A percentile compares a stretch with the other conserved stretches of the same genome.
These are phyloP conservation scores for Trypanosoma boissoni DNA, from an alignment of 208 protist genomes.

Conservation along the genomic window DNA sequence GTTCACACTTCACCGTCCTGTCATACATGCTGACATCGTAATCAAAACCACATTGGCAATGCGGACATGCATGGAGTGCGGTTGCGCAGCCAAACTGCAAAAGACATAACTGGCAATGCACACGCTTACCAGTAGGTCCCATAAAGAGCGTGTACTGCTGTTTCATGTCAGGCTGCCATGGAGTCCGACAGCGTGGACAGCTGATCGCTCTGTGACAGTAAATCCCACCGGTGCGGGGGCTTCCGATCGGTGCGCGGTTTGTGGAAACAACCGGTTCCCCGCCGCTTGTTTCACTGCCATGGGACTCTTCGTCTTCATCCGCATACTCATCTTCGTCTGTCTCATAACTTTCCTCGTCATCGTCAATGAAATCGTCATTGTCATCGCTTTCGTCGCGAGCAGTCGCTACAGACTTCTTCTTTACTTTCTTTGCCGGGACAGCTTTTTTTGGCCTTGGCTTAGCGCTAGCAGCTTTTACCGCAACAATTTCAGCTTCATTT, in stretches of 20 bases:
- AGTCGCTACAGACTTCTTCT: not conserved
- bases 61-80: slow-evolving; percentile 76
- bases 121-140: slow-evolving; percentile 70
- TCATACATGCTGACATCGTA: slow-evolving; percentile 85
- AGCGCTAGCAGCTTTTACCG: not conserved
- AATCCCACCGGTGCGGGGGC: slow-evolving; percentile 38
- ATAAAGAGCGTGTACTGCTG: slow-evolving; percentile 89
- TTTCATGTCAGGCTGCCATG: slow-evolving; percentile 67
- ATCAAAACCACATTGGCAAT: slow-evolving; percentile 66
- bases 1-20: slow-evolving; percentile 33
- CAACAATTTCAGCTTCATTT: no score
- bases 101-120: slow-evolving; percentile 86
- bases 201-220: slow-evolving; percentile 54
- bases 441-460: not conserved
- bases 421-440: slow-evolving; percentile 10
- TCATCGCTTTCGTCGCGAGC: not conserved
- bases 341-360: slow-evolving; percentile 20
- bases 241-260: slow-evolving; percentile 64
- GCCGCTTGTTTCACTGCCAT: slow-evolving; percentile 15
- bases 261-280: slow-evolving; percentile 54
- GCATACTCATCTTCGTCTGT: slow-evolving; percentile 8
- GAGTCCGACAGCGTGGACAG: slow-evolving; percentile 71
- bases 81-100: slow-evolving; percentile 76
- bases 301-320: not conserved
- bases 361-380: slow-evolving; percentile 18